Conservation (phyloP, 2,329 filamentous ascomycete genomes). For the Scedosporium boydii region DNA sequence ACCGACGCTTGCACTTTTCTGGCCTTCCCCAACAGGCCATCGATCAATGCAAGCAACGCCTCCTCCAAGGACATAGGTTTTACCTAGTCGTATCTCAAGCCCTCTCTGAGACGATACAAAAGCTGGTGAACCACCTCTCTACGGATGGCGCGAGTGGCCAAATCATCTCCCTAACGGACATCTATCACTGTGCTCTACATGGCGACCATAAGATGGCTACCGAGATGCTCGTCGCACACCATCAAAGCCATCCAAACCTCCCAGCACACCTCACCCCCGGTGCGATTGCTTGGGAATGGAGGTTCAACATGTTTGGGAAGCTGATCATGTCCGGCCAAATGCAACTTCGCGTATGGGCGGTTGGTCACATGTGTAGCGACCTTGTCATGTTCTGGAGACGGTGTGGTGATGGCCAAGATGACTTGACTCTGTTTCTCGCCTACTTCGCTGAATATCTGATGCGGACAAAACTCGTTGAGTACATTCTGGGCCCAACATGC, state of each 20-base stretch:
- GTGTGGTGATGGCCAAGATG: conserved; percentile 35
- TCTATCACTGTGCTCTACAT: conserved; percentile 32
- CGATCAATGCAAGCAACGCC: conserved; percentile 20
- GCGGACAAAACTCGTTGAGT: conserved; percentile 65
- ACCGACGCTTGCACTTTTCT: conserved; percentile 9
- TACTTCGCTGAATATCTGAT: conserved; percentile 63
- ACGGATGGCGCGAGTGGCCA: conserved; percentile 31
- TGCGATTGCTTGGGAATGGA: conserved; percentile 55
- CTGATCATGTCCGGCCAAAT: conserved; percentile 80
- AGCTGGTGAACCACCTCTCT: conserved; percentile 41
- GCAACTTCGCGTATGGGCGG: conserved; percentile 75
- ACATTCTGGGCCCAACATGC: conserved; percentile 82
- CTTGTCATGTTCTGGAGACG: conserved; percentile 58
- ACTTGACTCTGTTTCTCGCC: conserved; percentile 43
- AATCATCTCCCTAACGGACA: conserved; percentile 31
- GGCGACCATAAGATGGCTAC: conserved; percentile 25
- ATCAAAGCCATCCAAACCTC: conserved; percentile 25
- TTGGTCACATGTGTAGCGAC: conserved; percentile 62
- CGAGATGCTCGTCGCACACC: conserved; percentile 22
- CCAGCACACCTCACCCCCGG: conserved; percentile 30
- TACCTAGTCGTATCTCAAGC: conserved; percentile 32
- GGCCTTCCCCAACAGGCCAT: conserved; percentile 1
- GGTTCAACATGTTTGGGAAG: conserved; percentile 56
- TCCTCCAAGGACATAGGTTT: conserved; percentile 30
- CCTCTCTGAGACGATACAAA: conserved; percentile 41